A percentile compares a stretch with the other conserved stretches of the same genome.
Evolutionary conservation across 2,329 filamentous ascomycete species (phyloP).

Genomic region (Exophiala aquamarina): DNA sequence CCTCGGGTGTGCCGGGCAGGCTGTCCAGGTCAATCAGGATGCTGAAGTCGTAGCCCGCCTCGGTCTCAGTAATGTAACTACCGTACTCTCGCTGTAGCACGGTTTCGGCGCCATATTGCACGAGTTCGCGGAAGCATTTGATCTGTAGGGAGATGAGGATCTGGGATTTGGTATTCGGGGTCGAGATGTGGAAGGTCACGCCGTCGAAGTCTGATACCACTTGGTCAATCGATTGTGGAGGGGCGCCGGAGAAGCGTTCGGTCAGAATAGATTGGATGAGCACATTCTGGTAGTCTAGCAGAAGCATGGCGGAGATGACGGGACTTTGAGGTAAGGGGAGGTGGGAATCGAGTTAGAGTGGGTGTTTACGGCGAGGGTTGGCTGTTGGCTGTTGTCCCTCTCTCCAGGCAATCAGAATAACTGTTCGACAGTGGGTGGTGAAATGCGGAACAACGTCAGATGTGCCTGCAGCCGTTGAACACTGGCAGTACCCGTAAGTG

Average conservation of each 20-base stretch:
- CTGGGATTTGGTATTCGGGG: constrained; percentile 87
- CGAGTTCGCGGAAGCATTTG: constrained; percentile 88
- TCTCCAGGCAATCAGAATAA: no score
- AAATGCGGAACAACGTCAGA: no score
- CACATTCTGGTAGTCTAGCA: constrained; percentile 98
- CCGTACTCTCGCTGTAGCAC: constrained; percentile 95
- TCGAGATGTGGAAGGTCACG: constrained; percentile 97
- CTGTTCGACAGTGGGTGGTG: no score
- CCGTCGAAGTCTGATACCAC: constrained; percentile 98
- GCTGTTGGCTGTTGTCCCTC: not conserved
- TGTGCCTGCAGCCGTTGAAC: no score
- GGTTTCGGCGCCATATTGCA: constrained; percentile 87
- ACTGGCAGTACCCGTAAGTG: no score
- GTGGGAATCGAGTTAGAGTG: constrained; percentile 8
- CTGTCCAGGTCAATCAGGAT: constrained; percentile 85
- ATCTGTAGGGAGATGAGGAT: constrained; percentile 94
- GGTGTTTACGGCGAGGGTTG: constrained; percentile 4
- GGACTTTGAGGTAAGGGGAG: not conserved
- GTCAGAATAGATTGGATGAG: constrained; percentile 94
- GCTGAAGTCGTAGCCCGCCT: constrained; percentile 95
- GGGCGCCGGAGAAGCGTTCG: constrained; percentile 81
- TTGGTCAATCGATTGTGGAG: constrained; percentile 76
- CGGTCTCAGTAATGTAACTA: constrained; percentile 80
- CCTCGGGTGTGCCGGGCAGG: constrained; percentile 80
- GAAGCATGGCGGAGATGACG: constrained; percentile 69